Percentiles rank a stretch among this genome's conserved stretches.
phyloP scores from a whole-genome alignment of 2,329 filamentous ascomycete genomes.

The Colletotrichum ledebouriae region DNA sequence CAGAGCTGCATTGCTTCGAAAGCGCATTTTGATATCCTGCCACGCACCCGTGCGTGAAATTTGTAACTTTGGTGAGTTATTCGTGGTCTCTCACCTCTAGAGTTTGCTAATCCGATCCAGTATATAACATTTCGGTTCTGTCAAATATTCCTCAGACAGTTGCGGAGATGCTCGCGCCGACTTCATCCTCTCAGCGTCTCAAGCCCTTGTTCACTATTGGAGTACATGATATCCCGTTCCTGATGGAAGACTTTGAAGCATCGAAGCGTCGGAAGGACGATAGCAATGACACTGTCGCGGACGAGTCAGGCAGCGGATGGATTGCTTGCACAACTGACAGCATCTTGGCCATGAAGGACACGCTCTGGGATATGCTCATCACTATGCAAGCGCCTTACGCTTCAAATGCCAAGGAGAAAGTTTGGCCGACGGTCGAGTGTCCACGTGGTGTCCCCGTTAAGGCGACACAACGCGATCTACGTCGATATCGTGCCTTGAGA shows the following conservation, averaged over 20 bases:
- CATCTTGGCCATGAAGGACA: conserved; percentile 87
- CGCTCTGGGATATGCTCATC: conserved; percentile 90
- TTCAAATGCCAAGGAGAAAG: conserved; percentile 68
- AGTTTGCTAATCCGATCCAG: conserved; percentile 58
- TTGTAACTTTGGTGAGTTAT: conserved; percentile 85
- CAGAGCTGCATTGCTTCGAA: conserved; percentile 85
- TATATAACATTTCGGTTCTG: conserved; percentile 94
- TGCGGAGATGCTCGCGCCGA: conserved; percentile 75
- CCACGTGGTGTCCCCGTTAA: conserved; percentile 76
- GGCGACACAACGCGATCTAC: conserved; percentile 90
- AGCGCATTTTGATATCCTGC: conserved; percentile 88
- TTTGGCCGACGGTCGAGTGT: conserved; percentile 83
- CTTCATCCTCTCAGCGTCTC: conserved; percentile 74
- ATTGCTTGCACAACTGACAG: conserved; percentile 96
- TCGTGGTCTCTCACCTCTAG: background rate
- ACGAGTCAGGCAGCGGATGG: conserved; percentile 77
- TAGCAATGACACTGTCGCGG: conserved; percentile 54
- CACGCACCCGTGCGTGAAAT: conserved; percentile 86
- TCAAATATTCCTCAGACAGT: conserved; percentile 87
- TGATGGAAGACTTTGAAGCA: conserved; percentile 72
- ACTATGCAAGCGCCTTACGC: conserved; percentile 78
- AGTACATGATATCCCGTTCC: conserved; percentile 88
- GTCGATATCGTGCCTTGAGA: conserved; percentile 80
- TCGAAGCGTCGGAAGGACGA: conserved; percentile 56
- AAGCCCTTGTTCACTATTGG: conserved; percentile 93